Base-by-base conservation (phyloP, 805 yeast species). In the Ascoidea rubescens region DNA sequence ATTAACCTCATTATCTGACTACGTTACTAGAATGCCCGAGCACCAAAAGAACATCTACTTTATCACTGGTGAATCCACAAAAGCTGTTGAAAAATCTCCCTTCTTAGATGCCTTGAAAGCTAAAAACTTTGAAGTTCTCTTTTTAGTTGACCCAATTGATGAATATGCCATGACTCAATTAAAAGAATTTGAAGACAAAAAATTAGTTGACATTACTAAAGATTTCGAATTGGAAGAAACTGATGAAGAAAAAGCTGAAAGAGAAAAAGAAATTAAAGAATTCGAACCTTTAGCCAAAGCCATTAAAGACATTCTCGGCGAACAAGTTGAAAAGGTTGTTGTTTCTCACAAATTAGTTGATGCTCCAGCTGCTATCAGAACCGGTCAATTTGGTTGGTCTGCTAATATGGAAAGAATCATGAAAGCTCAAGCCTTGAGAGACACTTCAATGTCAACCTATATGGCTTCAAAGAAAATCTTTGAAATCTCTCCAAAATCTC, bases 381-480 rank as follows among this genome's bases (percentile, higher is more conserved):
- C 99, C 62, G 98, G 97, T 63, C 98, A 93, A 79, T 93, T 93
- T 72, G 99, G 99, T 72, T 93, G 99, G 99, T 93, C 99, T 62
- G 99, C 99, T 67, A 93, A 93, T 81, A 93, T 93, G 99, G 99
- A 93, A 80, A 91, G 99, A 85, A 93, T 93, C 81, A 93, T 93
- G 99, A 93, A 93, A 81, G 99, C 99, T 57, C 99, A 93, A 80
- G 99, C 99, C 64, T 78, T 93, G 67, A 89, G 98, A 79, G 99
- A 93, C 73, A 87, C 96, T 64, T 80, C 96, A 63, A 93, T 93
- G 99, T 89, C 98, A 46, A 82, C 96, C 58, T 93, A 93, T 93
- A 93, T 93, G 99, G 85, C 98, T 49, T 93, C 99, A 53, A 93
- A 93, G 89, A 93, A 93, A 84, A 93, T 93, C 68, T 88, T 93